Conservation (phyloP, 768 basidiomycete genomes). For the Dentipellis sp. region DNA sequence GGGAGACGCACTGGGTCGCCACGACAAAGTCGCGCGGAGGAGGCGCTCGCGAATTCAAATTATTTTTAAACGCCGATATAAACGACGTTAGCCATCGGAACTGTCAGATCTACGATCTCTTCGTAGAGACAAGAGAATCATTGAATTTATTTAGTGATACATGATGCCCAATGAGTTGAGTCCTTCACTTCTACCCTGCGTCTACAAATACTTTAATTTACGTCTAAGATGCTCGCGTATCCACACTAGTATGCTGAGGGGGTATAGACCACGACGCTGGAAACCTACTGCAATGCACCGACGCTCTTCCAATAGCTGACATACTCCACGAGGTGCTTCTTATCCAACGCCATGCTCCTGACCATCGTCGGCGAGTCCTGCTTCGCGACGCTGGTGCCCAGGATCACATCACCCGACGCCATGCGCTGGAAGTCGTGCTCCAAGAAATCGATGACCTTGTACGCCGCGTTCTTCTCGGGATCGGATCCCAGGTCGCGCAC, state of each 20-base stretch:
- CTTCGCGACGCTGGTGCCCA: conserved; percentile 21
- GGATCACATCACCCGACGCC: conserved; percentile 23
- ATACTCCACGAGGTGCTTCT: conserved; percentile 23
- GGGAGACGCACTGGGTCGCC: too few species aligned
- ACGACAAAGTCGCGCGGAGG: too few species aligned
- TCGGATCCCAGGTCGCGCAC: conserved; percentile 22
- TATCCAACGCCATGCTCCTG: conserved; percentile 22
- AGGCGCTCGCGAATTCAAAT: too few species aligned
- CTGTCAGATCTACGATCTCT: too few species aligned
- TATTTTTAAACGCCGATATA: too few species aligned
- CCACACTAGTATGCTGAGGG: background rate
- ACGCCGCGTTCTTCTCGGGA: conserved; percentile 18
- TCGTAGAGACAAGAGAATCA: too few species aligned
- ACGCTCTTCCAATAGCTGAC: conserved; percentile 23
- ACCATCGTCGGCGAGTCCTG: conserved; percentile 23
- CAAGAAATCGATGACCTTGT: conserved; percentile 23
- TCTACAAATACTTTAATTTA: background rate
- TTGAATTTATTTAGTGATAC: too few species aligned
- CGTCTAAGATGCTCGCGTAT: background rate
- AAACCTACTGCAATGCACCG: background rate
- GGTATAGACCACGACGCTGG: background rate
- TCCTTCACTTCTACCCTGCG: background rate
- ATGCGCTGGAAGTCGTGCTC: conserved; percentile 25
- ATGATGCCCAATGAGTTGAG: too few species aligned
- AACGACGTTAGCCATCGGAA: too few species aligned